These are phyloP conservation scores for Sporothrix euskadiensis DNA, from an alignment of 2,329 filamentous ascomycete species.

Conservation along the genomic window DNA sequence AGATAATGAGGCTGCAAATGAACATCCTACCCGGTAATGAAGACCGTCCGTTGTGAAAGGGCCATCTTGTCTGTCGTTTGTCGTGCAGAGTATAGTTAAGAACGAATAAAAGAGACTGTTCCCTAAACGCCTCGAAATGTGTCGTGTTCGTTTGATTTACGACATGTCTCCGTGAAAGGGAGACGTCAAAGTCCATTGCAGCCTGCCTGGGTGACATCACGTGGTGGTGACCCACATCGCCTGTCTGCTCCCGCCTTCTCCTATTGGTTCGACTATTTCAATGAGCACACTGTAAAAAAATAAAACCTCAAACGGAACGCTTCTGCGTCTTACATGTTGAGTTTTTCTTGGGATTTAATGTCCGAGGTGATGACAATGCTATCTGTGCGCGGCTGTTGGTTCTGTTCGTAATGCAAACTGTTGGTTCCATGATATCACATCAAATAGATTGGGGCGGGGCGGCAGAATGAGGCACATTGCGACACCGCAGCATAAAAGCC, in stretches of 20 bases:
- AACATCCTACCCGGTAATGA: slow-evolving; percentile 1
- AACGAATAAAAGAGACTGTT: too few species aligned
- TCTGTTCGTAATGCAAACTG: too few species aligned
- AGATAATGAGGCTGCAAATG: neutral
- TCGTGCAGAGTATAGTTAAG: too few species aligned
- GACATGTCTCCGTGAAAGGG: neutral
- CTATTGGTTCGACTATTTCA: neutral
- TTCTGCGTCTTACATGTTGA: too few species aligned
- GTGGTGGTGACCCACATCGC: neutral
- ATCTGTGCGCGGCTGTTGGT: too few species aligned
- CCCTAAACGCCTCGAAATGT: too few species aligned
- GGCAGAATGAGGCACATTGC: neutral
- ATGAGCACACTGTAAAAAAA: too few species aligned
- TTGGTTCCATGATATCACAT: too few species aligned
- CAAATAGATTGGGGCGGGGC: neutral
- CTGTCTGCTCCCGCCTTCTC: neutral
- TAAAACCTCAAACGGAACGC: too few species aligned
- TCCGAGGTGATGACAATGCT: too few species aligned
- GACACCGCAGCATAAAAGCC: neutral
- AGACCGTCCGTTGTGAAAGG: neutral
- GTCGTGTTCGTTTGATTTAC: neutral
- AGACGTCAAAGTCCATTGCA: neutral
- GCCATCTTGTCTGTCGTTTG: neutral
- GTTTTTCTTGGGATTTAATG: too few species aligned
- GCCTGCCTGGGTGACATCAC: neutral